A percentile compares a stretch with the other conserved stretches of the same genome.
These are phyloP conservation scores for Talaromyces sp. DNA, from an alignment of 2,329 filamentous ascomycete genomes.

Conservation along the genomic window DNA sequence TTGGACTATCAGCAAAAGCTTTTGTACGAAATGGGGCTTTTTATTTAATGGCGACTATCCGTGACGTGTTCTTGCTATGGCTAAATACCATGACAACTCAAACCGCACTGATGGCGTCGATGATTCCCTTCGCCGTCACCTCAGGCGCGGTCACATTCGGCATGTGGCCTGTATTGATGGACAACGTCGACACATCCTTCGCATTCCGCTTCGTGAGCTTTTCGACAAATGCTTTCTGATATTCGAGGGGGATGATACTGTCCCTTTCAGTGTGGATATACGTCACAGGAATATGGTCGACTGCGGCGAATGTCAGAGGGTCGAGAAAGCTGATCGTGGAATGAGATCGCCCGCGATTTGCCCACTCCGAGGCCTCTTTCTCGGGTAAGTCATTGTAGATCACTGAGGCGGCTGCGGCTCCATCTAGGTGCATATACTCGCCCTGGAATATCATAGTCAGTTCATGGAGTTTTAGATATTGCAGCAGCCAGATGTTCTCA, in stretches of 20 bases:
- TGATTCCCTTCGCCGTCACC: slow-evolving; percentile 13
- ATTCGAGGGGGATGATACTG: slow-evolving; percentile 17
- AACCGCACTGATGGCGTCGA: slow-evolving; percentile 1
- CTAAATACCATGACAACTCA: not conserved
- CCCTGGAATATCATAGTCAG: not conserved
- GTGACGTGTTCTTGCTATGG: not conserved
- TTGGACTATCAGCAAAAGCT: slow-evolving; percentile 29
- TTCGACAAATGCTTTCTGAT: slow-evolving; percentile 24
- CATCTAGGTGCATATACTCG: slow-evolving; percentile 9
- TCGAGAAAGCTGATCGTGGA: slow-evolving; percentile 23
- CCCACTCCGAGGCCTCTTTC: slow-evolving; percentile 10
- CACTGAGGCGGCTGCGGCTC: not conserved
- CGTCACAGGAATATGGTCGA: slow-evolving; percentile 27
- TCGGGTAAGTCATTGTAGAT: slow-evolving; percentile 1
- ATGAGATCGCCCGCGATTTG: slow-evolving; percentile 19
- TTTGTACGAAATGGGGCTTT: slow-evolving; percentile 32
- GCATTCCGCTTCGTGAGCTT: slow-evolving; percentile 25
- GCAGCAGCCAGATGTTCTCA: not conserved
- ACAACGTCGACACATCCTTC: slow-evolving; percentile 27
- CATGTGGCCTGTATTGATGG: slow-evolving; percentile 24
- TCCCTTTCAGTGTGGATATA: slow-evolving; percentile 28
- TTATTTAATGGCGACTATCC: slow-evolving; percentile 12
- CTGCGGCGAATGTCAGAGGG: slow-evolving; percentile 24
- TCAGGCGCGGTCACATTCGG: slow-evolving; percentile 19
- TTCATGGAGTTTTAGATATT: too few relatives aligned